Base-by-base conservation (phyloP, 495 filamentous ascomycete genomes). In the Lophiostoma macrostomum region DNA sequence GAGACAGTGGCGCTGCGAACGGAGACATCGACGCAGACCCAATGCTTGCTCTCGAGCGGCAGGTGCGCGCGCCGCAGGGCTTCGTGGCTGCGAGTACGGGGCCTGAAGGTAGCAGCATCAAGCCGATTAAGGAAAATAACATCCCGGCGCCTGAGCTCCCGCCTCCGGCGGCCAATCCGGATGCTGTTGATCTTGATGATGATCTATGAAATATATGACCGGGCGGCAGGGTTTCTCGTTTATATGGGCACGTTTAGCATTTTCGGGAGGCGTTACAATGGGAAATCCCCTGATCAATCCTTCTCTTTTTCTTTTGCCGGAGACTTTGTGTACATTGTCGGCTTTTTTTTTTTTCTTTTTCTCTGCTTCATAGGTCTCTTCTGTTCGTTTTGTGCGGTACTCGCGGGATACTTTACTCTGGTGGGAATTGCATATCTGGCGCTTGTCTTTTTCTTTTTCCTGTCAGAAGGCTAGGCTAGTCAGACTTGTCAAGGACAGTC, bases 71-170 rank as follows among this genome's bases (percentile, higher is more conserved):
- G 1, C 93, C 94, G 0, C 76, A 83, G 19, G 93, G 93, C 38
- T 99, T 99, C 59, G 91, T 99, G 34, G 86, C 91, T 31, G 84
- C 91, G 25, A 87, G 79, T 61, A 85, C 80, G 30, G 90, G 86
- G 10, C 81, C 87, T 2, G 83, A 93, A 67, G 88, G 81, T n/a
- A 84, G 81, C 12, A 81, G 83, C 51, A 76, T 79, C 19, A 70
- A 74, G 31, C 58, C 66, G 20, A 49, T 64, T 6, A 70, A 77
- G 60, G 67, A 61, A 35, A n/a, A n/a, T n/a, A n/a, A n/a, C n/a
- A n/a, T n/a, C n/a, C n/a, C n/a, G n/a, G n/a, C n/a, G n/a, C n/a
- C n/a, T n/a, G n/a, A n/a, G n/a, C n/a, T n/a, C n/a, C n/a, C n/a
- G n/a, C 64, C 74, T 2, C 72, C 74, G n/a, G 71, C 80, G 6